Conservation (phyloP, 2,329 filamentous ascomycete genomes). For the Colletotrichum salicis region DNA sequence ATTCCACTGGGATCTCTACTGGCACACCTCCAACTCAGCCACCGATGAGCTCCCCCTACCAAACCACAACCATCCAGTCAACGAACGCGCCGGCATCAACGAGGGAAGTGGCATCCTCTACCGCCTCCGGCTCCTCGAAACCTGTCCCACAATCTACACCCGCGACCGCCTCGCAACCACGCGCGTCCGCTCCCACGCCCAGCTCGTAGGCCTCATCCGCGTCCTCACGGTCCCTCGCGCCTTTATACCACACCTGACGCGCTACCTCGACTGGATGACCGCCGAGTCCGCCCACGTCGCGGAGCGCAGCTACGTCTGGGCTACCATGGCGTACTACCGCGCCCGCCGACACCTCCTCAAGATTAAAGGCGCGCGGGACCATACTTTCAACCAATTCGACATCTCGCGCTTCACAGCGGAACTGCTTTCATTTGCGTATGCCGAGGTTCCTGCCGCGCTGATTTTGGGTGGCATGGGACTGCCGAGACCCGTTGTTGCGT, state of each 20-base stretch:
- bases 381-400: conserved; percentile 39
- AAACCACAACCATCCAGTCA: background rate
- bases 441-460: background rate
- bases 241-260: conserved; percentile 38
- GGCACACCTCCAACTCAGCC: conserved; percentile 39
- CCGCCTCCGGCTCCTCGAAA: conserved; percentile 18
- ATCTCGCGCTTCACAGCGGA: conserved; percentile 43
- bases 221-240: conserved; percentile 40
- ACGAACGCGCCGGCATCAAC: background rate
- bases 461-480: background rate
- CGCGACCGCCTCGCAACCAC: conserved; percentile 21
- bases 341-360: conserved; percentile 41
- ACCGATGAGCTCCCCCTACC: conserved; percentile 32
- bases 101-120: conserved; percentile 20
- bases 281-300: conserved; percentile 39
- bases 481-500: conserved; percentile 6
- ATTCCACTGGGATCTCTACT: conserved; percentile 51
- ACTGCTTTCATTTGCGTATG: conserved; percentile 44
- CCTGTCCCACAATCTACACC: background rate
- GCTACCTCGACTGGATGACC: conserved; percentile 48
- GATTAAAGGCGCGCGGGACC: conserved; percentile 26
- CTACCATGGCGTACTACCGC: conserved; percentile 42
- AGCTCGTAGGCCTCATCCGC: conserved; percentile 45
- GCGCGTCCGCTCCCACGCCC: conserved; percentile 29
- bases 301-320: conserved; percentile 44